These are phyloP conservation scores for Aspergillus niger DNA, from an alignment of 2,329 filamentous ascomycete genomes.

Conservation along the genomic window DNA sequence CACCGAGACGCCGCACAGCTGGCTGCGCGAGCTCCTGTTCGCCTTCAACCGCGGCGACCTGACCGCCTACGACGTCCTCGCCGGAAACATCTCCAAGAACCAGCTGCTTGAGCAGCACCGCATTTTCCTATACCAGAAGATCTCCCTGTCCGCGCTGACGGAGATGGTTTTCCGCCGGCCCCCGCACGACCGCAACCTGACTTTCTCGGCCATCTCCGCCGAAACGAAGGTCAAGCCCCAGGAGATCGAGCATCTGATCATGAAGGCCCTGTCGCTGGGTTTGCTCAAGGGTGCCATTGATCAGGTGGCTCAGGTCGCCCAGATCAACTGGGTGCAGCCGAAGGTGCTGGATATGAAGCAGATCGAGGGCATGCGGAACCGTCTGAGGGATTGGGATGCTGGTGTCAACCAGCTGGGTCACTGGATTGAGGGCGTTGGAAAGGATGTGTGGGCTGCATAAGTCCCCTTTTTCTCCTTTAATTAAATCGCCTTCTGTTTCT, in stretches of 20 bases:
- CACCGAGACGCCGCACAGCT: constrained; percentile 71
- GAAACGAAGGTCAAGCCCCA: constrained; percentile 90
- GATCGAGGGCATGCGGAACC: constrained; percentile 85
- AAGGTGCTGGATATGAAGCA: constrained; percentile 96
- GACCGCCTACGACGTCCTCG: constrained; percentile 78
- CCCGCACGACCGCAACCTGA: constrained; percentile 93
- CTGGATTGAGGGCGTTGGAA: constrained; percentile 92
- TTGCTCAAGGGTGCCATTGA: constrained; percentile 90
- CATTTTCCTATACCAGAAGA: constrained; percentile 91
- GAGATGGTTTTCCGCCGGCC: constrained; percentile 95
- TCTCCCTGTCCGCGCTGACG: constrained; percentile 92
- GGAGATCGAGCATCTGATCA: constrained; percentile 96
- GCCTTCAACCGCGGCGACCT: constrained; percentile 97
- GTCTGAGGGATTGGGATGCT: constrained; percentile 90
- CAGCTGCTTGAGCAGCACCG: constrained; percentile 76
- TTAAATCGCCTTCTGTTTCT: constrained; percentile 18
- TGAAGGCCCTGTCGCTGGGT: constrained; percentile 97
- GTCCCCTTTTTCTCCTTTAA: constrained; percentile 6
- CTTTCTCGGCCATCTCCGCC: constrained; percentile 80
- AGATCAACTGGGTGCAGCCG: constrained; percentile 98
- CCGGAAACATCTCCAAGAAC: constrained; percentile 78
- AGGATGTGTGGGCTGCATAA: constrained; percentile 92
- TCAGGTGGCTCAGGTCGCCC: constrained; percentile 89
- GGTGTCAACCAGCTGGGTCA: constrained; percentile 95
- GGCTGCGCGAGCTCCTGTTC: constrained; percentile 94